Evolutionary conservation across 2,329 filamentous ascomycete species (phyloP).

Genomic region (Fusarium globosum): DNA sequence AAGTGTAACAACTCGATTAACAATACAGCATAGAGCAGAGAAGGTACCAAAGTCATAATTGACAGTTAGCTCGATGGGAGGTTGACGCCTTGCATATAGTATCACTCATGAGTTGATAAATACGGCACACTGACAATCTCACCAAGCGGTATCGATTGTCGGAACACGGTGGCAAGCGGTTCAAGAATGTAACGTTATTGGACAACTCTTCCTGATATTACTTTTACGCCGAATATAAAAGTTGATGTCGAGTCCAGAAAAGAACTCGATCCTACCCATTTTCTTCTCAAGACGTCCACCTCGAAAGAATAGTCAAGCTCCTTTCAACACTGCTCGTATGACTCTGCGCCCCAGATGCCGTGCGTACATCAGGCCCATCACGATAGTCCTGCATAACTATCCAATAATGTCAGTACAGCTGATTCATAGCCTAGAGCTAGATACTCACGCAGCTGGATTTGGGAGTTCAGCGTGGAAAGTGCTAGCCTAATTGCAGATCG

Average conservation of each 20-base stretch:
- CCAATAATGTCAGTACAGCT: neutral
- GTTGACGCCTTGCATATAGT: neutral
- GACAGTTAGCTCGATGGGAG: fast-evolving
- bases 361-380: neutral
- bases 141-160: neutral
- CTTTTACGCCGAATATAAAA: neutral
- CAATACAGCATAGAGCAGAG: neutral
- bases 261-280: neutral
- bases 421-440: neutral
- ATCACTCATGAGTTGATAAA: neutral
- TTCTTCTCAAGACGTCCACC: neutral
- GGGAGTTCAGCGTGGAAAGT: neutral
- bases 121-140: neutral
- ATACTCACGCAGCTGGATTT: neutral
- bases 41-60: neutral
- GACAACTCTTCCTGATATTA: neutral
- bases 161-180: neutral
- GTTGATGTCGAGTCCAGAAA: neutral
- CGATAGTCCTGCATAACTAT: neutral
- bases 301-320: neutral
- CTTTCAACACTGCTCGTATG: neutral
- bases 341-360: neutral
- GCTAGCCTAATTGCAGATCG: neutral
- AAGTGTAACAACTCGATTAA: neutral
- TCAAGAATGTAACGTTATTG: neutral